Conservation (phyloP, 2,329 filamentous ascomycete genomes). For the Anthostomella pinea region DNA sequence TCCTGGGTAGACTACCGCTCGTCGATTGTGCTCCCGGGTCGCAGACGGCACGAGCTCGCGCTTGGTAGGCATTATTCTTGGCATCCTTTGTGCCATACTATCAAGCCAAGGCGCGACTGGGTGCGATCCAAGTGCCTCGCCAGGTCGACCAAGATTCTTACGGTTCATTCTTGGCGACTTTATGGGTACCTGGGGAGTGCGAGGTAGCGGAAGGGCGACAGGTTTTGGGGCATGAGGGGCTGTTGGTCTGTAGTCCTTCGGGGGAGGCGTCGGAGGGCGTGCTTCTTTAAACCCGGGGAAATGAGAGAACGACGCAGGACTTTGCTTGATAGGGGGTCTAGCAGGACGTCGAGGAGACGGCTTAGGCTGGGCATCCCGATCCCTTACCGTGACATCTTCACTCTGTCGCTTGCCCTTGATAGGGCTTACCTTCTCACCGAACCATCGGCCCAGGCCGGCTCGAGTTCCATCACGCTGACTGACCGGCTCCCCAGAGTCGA, state of each 20-base stretch:
- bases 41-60: neutral
- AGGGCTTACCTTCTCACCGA: too few relatives aligned
- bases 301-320: neutral
- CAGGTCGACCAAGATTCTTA: constrained; percentile 11
- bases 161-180: constrained; percentile 3
- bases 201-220: too few relatives aligned
- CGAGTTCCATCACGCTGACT: too few relatives aligned
- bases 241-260: too few relatives aligned
- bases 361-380: too few relatives aligned
- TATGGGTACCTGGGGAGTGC: neutral
- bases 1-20: neutral
- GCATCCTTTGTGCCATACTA: neutral
- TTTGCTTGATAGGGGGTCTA: constrained; percentile 1
- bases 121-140: constrained; percentile 24
- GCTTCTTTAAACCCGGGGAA: constrained; percentile 4
- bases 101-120: constrained; percentile 7
- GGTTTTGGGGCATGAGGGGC: too few relatives aligned
- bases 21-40: constrained; percentile 1
- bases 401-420: too few relatives aligned
- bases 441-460: too few relatives aligned
- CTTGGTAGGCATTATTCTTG: neutral
- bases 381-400: too few relatives aligned
- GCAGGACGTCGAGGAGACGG: constrained; percentile 3
- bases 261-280: too few relatives aligned
- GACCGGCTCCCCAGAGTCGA: too few relatives aligned